Evolutionary conservation across 73 alveolate genomes (phyloP).

Genomic region (Blepharisma japonicum): DNA sequence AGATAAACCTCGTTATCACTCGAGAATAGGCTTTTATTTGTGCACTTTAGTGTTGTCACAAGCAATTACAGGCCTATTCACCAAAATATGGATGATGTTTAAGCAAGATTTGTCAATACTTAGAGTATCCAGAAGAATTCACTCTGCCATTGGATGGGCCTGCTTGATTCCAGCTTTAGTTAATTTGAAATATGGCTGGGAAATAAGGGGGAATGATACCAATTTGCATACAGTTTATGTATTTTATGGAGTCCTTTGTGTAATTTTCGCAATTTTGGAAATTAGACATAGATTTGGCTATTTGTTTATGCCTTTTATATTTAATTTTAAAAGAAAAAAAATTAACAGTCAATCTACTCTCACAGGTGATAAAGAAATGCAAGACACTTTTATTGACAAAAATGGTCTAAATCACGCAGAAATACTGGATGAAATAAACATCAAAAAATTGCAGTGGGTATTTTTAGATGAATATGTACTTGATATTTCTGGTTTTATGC

Average conservation of each 20-base stretch:
- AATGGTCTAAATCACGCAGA: background rate
- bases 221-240: background rate
- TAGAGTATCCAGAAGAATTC: background rate
- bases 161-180: background rate
- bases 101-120: background rate
- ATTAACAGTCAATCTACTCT: too few relatives aligned
- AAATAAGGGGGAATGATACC: background rate
- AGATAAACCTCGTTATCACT: background rate
- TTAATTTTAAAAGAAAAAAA: too few relatives aligned
- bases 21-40: conserved; percentile 6
- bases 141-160: background rate
- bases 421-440: background rate
- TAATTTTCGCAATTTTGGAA: background rate
- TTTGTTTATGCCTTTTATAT: too few relatives aligned
- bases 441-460: background rate
- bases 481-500: background rate
- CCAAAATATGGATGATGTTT: background rate
- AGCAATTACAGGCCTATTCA: background rate
- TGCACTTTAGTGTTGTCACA: background rate
- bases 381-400: background rate
- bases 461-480: conserved; percentile 15
- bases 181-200: conserved; percentile 10
- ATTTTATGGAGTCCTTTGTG: background rate
- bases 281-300: background rate
- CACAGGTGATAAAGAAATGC: background rate